phyloP scores from a whole-genome alignment of 805 yeast species.

The Candida hungchunana region DNA sequence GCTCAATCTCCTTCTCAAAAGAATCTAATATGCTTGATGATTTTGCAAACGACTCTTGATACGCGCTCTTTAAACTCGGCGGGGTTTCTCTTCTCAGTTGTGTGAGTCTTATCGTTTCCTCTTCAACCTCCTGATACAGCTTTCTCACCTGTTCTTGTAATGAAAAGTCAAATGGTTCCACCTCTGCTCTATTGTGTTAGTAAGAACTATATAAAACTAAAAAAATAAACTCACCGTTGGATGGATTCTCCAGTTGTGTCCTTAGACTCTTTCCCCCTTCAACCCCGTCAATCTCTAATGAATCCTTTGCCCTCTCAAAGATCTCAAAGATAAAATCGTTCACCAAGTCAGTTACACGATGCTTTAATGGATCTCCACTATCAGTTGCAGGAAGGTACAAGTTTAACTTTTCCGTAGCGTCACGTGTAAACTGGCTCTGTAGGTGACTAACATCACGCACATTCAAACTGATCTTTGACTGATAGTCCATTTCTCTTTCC shows the following conservation, averaged over 20 bases:
- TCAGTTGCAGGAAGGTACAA: slow-evolving; percentile 41
- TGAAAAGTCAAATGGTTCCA: slow-evolving; percentile 69
- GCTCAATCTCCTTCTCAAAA: slow-evolving; percentile 23
- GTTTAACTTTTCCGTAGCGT: slow-evolving; percentile 42
- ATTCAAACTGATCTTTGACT: slow-evolving; percentile 42
- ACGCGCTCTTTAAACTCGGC: slow-evolving; percentile 32
- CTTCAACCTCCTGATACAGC: slow-evolving; percentile 56
- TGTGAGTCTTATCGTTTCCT: slow-evolving; percentile 53
- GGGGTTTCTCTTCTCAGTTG: slow-evolving; percentile 53
- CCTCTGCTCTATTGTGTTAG: slow-evolving; percentile 28
- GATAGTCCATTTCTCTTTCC: slow-evolving; percentile 13
- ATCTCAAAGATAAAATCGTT: slow-evolving; percentile 45
- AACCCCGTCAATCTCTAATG: slow-evolving; percentile 52
- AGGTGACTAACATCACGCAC: slow-evolving; percentile 50
- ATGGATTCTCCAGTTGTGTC: slow-evolving; percentile 20
- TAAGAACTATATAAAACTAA: slow-evolving; percentile 14
- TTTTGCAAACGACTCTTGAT: slow-evolving; percentile 35
- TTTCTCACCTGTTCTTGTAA: slow-evolving; percentile 56
- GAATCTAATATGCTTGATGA: slow-evolving; percentile 25
- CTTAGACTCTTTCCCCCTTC: slow-evolving; percentile 27
- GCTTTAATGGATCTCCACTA: slow-evolving; percentile 42
- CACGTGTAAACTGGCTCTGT: slow-evolving; percentile 38
- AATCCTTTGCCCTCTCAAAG: slow-evolving; percentile 56
- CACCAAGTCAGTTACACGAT: slow-evolving; percentile 39
- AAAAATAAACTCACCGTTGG: slow-evolving; percentile 15